phyloP scores from a whole-genome alignment of 208 protist species.

The Leptomonas pyrrhocoris region DNA sequence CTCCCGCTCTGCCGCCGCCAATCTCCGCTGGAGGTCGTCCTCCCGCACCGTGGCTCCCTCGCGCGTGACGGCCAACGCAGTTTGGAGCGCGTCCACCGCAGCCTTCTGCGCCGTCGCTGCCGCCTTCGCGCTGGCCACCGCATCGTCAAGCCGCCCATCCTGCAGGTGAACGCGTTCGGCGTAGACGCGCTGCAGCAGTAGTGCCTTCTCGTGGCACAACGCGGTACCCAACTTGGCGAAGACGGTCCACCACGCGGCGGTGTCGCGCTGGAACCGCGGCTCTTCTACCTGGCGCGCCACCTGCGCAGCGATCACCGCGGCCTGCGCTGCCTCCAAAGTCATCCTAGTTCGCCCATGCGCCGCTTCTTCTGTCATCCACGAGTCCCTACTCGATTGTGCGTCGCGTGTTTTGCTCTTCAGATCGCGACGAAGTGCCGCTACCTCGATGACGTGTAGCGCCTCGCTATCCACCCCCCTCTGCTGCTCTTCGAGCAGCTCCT shows the following conservation, averaged over 20 bases:
- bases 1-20: not conserved
- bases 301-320: not conserved
- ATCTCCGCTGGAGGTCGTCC: not conserved
- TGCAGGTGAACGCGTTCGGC: not conserved
- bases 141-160: not conserved
- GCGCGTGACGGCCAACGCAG: not conserved
- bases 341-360: constrained; percentile 6
- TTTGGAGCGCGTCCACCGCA: not conserved
- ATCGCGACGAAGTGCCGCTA: not conserved
- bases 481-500: constrained; percentile 1
- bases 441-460: not conserved
- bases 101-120: not conserved
- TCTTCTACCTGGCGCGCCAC: not conserved
- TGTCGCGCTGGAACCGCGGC: not conserved
- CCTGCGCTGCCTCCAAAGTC: not conserved
- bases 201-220: not conserved
- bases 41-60: not conserved
- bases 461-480: not conserved
- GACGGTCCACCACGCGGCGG: constrained; percentile 3
- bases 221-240: not conserved
- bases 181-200: not conserved
- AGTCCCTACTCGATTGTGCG: not conserved
- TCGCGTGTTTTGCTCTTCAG: not conserved
- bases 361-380: not conserved
- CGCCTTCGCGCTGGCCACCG: not conserved